phyloP scores from a whole-genome alignment of 2,329 filamentous ascomycete species.

The Colletotrichum navitas region DNA sequence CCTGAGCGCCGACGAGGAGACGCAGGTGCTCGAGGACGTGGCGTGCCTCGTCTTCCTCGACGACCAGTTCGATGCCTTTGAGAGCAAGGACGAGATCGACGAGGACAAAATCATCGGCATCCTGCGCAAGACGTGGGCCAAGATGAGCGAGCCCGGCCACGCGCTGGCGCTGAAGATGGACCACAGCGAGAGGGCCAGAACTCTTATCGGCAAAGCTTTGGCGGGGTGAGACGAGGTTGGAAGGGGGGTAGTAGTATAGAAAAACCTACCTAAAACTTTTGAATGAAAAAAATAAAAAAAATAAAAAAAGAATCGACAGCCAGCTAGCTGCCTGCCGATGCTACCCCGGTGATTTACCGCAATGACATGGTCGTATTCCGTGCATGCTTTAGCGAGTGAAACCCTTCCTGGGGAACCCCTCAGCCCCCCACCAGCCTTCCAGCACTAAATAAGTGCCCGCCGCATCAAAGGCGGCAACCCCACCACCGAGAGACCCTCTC shows the following conservation, averaged over 20 bases:
- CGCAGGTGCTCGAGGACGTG: slow-evolving; percentile 85
- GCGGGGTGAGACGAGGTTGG: slow-evolving; percentile 13
- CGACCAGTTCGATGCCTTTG: slow-evolving; percentile 87
- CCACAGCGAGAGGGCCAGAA: slow-evolving; percentile 72
- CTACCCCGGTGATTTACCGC: slow-evolving; percentile 19
- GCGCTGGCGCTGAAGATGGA: slow-evolving; percentile 75
- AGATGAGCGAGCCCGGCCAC: slow-evolving; percentile 76
- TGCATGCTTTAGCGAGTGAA: slow-evolving; percentile 32
- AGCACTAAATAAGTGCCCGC: neutral
- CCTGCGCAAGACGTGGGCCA: slow-evolving; percentile 79
- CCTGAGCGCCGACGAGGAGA: slow-evolving; percentile 70
- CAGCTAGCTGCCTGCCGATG: slow-evolving; percentile 4
- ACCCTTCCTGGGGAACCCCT: slow-evolving; percentile 6
- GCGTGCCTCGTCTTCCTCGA: slow-evolving; percentile 90
- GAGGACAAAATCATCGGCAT: slow-evolving; percentile 83
- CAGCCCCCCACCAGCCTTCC: neutral
- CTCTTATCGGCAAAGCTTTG: slow-evolving; percentile 74
- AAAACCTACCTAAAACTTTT: neutral
- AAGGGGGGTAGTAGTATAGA: neutral
- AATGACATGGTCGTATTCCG: slow-evolving; percentile 21
- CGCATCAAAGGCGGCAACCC: slow-evolving; percentile 6
- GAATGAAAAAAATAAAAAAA: neutral
- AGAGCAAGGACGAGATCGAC: slow-evolving; percentile 72
- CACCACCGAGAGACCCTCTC: slow-evolving; percentile 25
- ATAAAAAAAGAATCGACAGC: neutral